phyloP scores from a whole-genome alignment of 495 filamentous ascomycete genomes.

The Penicillium fimorum region DNA sequence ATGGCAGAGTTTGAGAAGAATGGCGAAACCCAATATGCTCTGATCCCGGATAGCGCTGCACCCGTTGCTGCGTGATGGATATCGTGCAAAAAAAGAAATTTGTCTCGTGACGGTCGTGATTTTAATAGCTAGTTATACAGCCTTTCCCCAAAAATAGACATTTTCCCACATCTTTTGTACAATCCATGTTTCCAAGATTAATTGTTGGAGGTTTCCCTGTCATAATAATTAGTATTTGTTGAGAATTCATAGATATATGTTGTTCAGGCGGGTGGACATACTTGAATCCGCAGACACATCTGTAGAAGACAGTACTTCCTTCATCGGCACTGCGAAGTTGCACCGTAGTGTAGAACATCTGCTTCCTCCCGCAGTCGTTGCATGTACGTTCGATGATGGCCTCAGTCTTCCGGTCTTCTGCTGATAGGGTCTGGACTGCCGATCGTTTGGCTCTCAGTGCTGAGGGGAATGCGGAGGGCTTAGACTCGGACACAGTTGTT shows the following conservation, averaged over 20 bases:
- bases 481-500: conserved; percentile 76
- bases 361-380: conserved; percentile 72
- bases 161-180: conserved; percentile 25
- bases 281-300: conserved; percentile 82
- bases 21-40: conserved; percentile 83
- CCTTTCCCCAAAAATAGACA: conserved; percentile 23
- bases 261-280: conserved; percentile 42
- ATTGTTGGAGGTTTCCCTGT: conserved; percentile 45
- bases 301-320: conserved; percentile 87
- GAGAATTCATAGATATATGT: background rate
- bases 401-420: conserved; percentile 75
- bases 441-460: conserved; percentile 79
- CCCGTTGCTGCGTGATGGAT: conserved; percentile 37
- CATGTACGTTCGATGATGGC: conserved; percentile 70
- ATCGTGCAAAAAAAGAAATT: conserved; percentile 21
- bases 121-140: conserved; percentile 33
- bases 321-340: conserved; percentile 93
- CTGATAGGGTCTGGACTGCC: conserved; percentile 76
- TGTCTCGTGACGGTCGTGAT: conserved; percentile 35
- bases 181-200: conserved; percentile 26
- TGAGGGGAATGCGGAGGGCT: conserved; percentile 84
- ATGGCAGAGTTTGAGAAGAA: conserved; percentile 98
- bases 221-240: conserved; percentile 20
- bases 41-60: conserved; percentile 63
- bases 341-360: conserved; percentile 81